Evolutionary conservation across 805 yeast genomes (phyloP), one percentile per base, ranked within the genome.

Genomic region (Suhomyces sp.): DNA sequence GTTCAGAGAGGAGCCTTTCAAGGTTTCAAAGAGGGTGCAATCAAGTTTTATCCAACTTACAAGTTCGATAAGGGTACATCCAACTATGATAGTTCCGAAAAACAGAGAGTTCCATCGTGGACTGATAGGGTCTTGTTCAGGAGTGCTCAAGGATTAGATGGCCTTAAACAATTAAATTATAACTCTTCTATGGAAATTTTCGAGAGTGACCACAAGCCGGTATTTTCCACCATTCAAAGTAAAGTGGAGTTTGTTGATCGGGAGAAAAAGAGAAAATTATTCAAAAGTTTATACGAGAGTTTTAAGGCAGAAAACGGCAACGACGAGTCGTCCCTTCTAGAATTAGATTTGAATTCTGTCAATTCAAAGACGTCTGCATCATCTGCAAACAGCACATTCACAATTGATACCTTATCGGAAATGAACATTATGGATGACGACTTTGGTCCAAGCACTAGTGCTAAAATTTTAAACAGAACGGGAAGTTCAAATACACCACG

Each of bases 31-130:
- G 99, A 94, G 69, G 82, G 84, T 76, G 86, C 82, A 47, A 87
- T 94, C 44, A 73, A 71, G 17, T 93, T 94, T 61, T 79, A 86
- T 6, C 99, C 99, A 5, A 94, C 99, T 0, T 94, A 94, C 70
- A 94, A 94, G 65, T 94, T 86, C 66, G 96, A 94, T 64, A 87
- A 89, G 46, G 96, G 96, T 4, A 86, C 96, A 0, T 81, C 80
- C 45, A 69, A 64, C 2, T 94, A 92, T 65, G 99, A 94, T 66
- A 81, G 96, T 0, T 85, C 96, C 40, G 98, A 93, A 61, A 94
- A 94, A 68, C 85, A 84, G 67, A 81, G 99, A 55, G 84, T 89
- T 10, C 99, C 99, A 1, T 96, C 99, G 0, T 94, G 99, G 99
- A 92, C 98, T 2, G 99, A 94, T 71, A 73, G 99, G 52, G 52